phyloP scores from a whole-genome alignment of 768 basidiomycete species.

The Hemileccinum rubropunctum region DNA sequence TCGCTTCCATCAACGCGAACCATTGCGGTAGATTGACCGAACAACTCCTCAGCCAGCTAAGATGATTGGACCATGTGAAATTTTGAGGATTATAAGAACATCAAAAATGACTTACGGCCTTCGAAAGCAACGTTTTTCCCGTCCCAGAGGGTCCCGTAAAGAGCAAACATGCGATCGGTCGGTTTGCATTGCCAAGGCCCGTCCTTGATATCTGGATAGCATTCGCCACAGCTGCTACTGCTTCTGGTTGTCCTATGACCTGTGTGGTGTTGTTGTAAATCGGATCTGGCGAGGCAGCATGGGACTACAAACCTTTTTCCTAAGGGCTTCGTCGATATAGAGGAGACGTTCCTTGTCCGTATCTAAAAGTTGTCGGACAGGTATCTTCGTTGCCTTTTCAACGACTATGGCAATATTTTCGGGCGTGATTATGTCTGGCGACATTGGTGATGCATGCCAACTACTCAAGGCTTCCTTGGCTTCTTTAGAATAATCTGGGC shows the following conservation, averaged over 20 bases:
- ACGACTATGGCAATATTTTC: neutral
- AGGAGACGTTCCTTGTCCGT: neutral
- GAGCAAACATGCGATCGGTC: constrained; percentile 46
- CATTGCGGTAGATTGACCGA: constrained; percentile 41
- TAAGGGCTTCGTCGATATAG: neutral
- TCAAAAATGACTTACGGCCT: neutral
- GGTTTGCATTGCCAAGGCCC: constrained; percentile 42
- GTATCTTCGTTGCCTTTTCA: constrained; percentile 1
- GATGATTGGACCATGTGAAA: neutral
- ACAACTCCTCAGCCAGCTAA: constrained; percentile 42
- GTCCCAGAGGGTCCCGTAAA: constrained; percentile 40
- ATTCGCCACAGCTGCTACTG: constrained; percentile 45
- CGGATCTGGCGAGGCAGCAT: neutral
- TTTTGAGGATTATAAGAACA: neutral
- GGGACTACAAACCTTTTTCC: neutral
- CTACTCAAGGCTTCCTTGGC: too few relatives aligned
- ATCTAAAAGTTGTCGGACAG: neutral
- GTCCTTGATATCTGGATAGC: constrained; percentile 49
- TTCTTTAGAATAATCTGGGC: too few relatives aligned
- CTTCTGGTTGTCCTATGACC: constrained; percentile 38
- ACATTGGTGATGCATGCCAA: neutral
- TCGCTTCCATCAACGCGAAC: constrained; percentile 47
- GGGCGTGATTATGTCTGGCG: constrained; percentile 5
- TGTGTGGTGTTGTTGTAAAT: neutral
- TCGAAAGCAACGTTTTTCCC: constrained; percentile 39